A percentile compares a stretch with the other conserved stretches of the same genome.
phyloP scores from a whole-genome alignment of 176 grass and related monocot genomes.

The Hsuehochloa calcarea region DNA sequence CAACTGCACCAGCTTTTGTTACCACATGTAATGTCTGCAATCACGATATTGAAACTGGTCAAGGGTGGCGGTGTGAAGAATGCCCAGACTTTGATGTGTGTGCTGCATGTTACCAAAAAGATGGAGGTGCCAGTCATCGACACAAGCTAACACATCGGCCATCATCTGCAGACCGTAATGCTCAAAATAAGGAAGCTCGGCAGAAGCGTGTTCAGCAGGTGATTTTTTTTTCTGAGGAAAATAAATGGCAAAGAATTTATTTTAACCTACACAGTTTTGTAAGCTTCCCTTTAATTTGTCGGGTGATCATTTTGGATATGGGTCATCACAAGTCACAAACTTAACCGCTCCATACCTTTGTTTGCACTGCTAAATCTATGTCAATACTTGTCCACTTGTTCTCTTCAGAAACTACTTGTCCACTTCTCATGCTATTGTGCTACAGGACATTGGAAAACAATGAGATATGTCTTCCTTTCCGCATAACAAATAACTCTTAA shows the following conservation, averaged over 20 bases:
- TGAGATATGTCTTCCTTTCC: conserved; percentile 5
- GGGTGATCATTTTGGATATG: not conserved
- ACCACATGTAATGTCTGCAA: conserved; percentile 71
- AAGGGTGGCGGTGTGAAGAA: conserved; percentile 82
- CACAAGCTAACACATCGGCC: conserved; percentile 72
- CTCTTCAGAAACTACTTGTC: not conserved
- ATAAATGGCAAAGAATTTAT: not conserved
- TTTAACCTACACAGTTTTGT: not conserved
- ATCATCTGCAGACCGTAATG: conserved; percentile 48
- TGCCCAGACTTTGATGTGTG: conserved; percentile 90
- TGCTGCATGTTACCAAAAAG: conserved; percentile 62
- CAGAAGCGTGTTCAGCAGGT: conserved; percentile 59
- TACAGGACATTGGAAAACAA: not conserved
- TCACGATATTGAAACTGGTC: conserved; percentile 66
- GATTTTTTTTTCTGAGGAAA: not conserved
- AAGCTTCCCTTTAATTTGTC: not conserved
- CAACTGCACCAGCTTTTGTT: conserved; percentile 72
- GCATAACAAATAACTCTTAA: not conserved
- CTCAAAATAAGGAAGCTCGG: conserved; percentile 70
- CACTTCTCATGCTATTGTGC: conserved; percentile 12
- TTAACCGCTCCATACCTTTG: no score
- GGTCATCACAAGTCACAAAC: not conserved
- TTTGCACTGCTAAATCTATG: conserved; percentile 5
- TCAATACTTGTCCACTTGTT: not conserved
- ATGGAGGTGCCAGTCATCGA: conserved; percentile 58